Base-by-base conservation (phyloP, 2,329 filamentous ascomycete genomes). In the Hypoxylon sp. region DNA sequence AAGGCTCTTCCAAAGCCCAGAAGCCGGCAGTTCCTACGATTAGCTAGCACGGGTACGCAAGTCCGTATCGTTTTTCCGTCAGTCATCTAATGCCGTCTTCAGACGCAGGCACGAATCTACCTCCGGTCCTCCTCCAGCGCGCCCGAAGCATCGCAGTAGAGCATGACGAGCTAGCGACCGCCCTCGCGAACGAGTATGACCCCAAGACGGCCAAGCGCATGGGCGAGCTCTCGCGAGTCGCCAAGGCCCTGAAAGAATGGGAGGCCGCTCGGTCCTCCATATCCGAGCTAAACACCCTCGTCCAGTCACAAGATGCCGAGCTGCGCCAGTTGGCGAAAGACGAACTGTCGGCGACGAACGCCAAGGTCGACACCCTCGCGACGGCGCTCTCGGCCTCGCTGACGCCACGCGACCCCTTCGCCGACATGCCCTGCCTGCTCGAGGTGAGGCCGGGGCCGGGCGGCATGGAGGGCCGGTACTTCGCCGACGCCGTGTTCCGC, bases 361-460 rank as follows among this genome's bases (percentile, higher is more conserved):
- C 81, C 4, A 79, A 83, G 55, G 82, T 97, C 20, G 80, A 83
- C 2, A 71, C 76, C 0, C 83, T 96, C 21, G 86, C 87, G 0
- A 81, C 81, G 31, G 84, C 83, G 29, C 82, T 99, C 38, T 91
- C 91, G 21, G 85, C 83, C 18, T 87, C 90, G 41, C 82, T 99
- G 49, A 90, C 96, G 13, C 95, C 95, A 0, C 85, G 87, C 35
- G 93, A 99, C 73, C 91, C 93, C 2, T 99, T 97, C 72, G 91
- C 91, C 26, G 84, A 92, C 61, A 83, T 98, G 66, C 92, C 93
- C 49, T 98, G 94, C 74, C 83, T 99, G 62, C 77, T 99, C 37
- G 95, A 99, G 76, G 90, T 99, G 58, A 86, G 93, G 0, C 95
- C 95, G 0, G 95, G 95, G 0, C 93, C 92, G 0, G 95, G 95